Conservation (phyloP, 2,329 filamentous ascomycete genomes). For the Colletotrichum sp. region DNA sequence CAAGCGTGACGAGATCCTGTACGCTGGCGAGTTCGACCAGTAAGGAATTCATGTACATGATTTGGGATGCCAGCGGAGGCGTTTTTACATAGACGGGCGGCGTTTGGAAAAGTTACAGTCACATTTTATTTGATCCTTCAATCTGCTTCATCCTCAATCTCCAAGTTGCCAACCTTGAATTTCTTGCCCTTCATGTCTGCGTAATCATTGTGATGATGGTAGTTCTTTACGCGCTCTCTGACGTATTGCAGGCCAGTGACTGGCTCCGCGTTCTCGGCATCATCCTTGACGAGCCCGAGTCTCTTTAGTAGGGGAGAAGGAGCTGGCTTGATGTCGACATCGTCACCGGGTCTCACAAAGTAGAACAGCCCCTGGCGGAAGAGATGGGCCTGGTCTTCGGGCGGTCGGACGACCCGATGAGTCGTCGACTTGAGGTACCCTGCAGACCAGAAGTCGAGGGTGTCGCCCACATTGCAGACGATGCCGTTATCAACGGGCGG, state of each 20-base stretch:
- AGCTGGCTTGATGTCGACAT: conserved; percentile 32
- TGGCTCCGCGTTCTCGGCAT: conserved; percentile 28
- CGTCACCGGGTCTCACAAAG: conserved; percentile 38
- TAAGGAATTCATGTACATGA: not conserved
- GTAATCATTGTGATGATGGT: conserved; percentile 43
- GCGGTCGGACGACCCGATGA: conserved; percentile 38
- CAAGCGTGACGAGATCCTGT: conserved; percentile 44
- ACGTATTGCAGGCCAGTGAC: conserved; percentile 45
- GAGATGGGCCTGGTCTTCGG: conserved; percentile 35
- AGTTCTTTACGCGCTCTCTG: conserved; percentile 43
- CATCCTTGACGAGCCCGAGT: conserved; percentile 27
- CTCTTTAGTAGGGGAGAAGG: conserved; percentile 32
- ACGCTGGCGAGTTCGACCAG: conserved; percentile 45
- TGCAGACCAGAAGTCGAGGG: conserved; percentile 32
- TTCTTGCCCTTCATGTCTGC: conserved; percentile 41
- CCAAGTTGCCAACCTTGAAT: conserved; percentile 42
- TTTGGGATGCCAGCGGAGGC: not conserved
- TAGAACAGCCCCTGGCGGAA: conserved; percentile 40
- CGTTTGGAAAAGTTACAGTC: not conserved
- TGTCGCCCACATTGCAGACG: conserved; percentile 46
- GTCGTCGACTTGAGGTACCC: conserved; percentile 38
- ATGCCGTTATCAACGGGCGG: conserved; percentile 48
- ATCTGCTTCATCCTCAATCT: conserved; percentile 43
- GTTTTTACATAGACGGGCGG: not conserved
- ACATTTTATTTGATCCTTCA: not conserved